phyloP scores from a whole-genome alignment of 192 early-diverging fungal species.

The Anaeromyces robustus region DNA sequence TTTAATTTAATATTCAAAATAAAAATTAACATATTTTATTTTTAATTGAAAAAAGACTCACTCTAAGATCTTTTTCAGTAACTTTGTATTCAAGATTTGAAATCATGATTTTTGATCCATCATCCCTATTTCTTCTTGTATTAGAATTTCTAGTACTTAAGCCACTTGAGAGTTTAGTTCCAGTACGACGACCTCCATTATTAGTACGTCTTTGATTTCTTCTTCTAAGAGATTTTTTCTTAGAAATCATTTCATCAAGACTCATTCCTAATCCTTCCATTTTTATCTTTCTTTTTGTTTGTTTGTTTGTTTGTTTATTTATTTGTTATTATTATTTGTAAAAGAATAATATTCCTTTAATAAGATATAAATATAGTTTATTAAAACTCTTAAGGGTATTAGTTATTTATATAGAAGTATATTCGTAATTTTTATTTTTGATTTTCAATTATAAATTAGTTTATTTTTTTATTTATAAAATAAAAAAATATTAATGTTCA shows the following conservation, averaged over 20 bases:
- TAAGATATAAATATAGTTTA: too few relatives aligned
- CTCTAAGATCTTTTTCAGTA: constrained; percentile 30
- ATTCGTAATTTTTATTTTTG: too few relatives aligned
- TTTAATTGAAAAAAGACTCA: constrained; percentile 13
- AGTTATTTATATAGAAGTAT: too few relatives aligned
- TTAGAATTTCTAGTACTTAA: not conserved
- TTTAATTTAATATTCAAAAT: not conserved
- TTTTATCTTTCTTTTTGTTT: not conserved
- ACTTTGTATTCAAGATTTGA: constrained; percentile 37
- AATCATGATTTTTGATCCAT: constrained; percentile 15
- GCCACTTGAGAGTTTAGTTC: not conserved
- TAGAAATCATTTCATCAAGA: not conserved
- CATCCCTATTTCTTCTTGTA: not conserved
- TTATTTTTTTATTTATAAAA: too few relatives aligned
- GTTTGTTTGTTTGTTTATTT: too few relatives aligned
- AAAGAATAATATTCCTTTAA: too few relatives aligned
- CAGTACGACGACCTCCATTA: not conserved
- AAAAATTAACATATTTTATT: not conserved
- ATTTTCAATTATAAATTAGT: too few relatives aligned
- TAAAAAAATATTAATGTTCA: too few relatives aligned
- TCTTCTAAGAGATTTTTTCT: not conserved
- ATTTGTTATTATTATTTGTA: too few relatives aligned
- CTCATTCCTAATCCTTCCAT: not conserved
- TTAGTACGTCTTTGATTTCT: not conserved
- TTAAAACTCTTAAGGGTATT: too few relatives aligned